phyloP scores from a whole-genome alignment of 169 alveolate species.

The Haemoproteus tartakovskyi region DNA sequence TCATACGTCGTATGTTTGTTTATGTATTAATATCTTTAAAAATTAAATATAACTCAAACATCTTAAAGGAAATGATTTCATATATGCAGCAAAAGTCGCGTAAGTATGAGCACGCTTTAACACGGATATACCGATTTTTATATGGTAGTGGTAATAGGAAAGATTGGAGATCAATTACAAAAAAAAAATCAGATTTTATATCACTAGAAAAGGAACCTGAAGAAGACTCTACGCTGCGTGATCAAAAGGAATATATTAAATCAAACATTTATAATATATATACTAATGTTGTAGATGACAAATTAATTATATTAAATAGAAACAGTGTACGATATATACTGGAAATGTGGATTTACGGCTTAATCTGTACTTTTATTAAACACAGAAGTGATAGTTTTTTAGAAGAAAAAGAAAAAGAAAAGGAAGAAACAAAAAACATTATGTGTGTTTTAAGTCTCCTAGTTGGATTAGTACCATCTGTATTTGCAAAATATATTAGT shows the following conservation, averaged over 20 bases:
- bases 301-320: slow-evolving; percentile 18
- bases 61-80: slow-evolving; percentile 38
- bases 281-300: slow-evolving; percentile 9
- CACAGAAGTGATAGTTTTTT: slow-evolving; percentile 35
- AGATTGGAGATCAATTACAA: no score
- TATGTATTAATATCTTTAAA: slow-evolving; percentile 30
- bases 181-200: no score
- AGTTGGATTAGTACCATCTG: slow-evolving; percentile 38
- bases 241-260: no score
- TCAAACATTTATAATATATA: slow-evolving; percentile 45
- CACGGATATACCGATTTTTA: neutral
- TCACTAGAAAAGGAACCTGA: no score
- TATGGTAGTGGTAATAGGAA: neutral
- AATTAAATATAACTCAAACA: slow-evolving; percentile 43
- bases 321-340: slow-evolving; percentile 22
- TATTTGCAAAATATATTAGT: slow-evolving; percentile 37
- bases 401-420: slow-evolving; percentile 42
- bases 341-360: slow-evolving; percentile 43
- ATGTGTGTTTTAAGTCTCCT: slow-evolving; percentile 40
- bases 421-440: slow-evolving; percentile 55
- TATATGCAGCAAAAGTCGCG: slow-evolving; percentile 33
- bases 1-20: slow-evolving; percentile 15
- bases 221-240: no score
- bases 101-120: slow-evolving; percentile 20
- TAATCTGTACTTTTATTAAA: slow-evolving; percentile 21